Percentiles rank a stretch among this genome's conserved stretches.
phyloP scores from a whole-genome alignment of 805 yeast species.

The Ogataea ramenticola region DNA sequence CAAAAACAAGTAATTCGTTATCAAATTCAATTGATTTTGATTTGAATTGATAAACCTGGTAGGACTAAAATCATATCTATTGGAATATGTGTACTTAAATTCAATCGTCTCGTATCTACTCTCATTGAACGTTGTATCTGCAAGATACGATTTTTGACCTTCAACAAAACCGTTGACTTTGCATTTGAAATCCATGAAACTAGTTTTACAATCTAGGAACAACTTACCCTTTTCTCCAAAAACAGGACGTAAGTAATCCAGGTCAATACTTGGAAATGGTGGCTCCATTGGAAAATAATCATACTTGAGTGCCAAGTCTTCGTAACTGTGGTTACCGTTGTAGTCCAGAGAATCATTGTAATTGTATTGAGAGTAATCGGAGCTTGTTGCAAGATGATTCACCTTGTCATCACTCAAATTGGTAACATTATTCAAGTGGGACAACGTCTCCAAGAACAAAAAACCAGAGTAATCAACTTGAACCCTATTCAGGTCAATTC shows the following conservation, averaged over 20 bases:
- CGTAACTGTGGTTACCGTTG: too few species aligned
- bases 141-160: conserved; percentile 17
- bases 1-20: conserved; percentile 15
- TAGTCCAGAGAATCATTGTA: too few species aligned
- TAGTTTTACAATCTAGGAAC: conserved; percentile 16
- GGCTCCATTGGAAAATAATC: conserved; percentile 12
- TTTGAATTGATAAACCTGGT: not conserved
- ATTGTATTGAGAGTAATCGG: too few species aligned
- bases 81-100: not conserved
- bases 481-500: not conserved
- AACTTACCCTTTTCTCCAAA: conserved; percentile 22
- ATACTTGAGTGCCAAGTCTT: too few species aligned
- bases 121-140: conserved; percentile 10
- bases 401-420: too few species aligned
- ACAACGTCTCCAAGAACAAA: too few species aligned
- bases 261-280: conserved; percentile 19
- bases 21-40: conserved; percentile 9
- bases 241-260: conserved; percentile 20
- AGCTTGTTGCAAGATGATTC: too few species aligned
- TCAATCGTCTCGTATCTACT: not conserved
- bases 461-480: not conserved
- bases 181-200: conserved; percentile 17
- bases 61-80: conserved; percentile 1
- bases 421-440: not conserved
- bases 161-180: conserved; percentile 19